These are phyloP conservation scores for Pyrenula aspistea DNA, from an alignment of 495 filamentous ascomycete genomes.

Conservation along the genomic window DNA sequence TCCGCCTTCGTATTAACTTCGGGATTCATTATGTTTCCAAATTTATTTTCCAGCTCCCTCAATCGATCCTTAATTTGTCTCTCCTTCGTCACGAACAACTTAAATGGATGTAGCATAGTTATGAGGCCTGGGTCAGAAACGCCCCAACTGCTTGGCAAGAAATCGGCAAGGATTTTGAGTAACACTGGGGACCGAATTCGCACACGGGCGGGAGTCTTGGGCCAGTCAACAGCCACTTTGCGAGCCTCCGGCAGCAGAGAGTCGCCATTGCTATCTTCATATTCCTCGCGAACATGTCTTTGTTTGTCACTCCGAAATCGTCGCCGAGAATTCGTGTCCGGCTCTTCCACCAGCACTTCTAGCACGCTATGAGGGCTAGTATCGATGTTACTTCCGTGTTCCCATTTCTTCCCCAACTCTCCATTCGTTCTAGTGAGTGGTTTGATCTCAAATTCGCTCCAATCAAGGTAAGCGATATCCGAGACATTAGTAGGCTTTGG, in stretches of 20 bases:
- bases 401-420: background rate
- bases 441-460: background rate
- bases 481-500: background rate
- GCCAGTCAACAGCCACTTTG: background rate
- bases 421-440: background rate
- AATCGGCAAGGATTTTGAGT: background rate
- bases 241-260: background rate
- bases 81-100: background rate
- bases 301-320: background rate
- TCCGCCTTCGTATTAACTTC: background rate
- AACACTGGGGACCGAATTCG: background rate
- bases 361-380: background rate
- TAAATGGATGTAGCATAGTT: background rate
- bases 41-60: background rate
- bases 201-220: background rate
- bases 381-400: background rate
- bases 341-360: background rate
- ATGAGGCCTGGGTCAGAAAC: background rate
- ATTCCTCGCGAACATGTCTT: background rate
- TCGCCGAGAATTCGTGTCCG: background rate
- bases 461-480: background rate
- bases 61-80: background rate
- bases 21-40: background rate
- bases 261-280: background rate
- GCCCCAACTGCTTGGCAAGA: background rate